These are phyloP conservation scores for Colletotrichum godetiae DNA, from an alignment of 2,329 filamentous ascomycete species.

Conservation along the genomic window DNA sequence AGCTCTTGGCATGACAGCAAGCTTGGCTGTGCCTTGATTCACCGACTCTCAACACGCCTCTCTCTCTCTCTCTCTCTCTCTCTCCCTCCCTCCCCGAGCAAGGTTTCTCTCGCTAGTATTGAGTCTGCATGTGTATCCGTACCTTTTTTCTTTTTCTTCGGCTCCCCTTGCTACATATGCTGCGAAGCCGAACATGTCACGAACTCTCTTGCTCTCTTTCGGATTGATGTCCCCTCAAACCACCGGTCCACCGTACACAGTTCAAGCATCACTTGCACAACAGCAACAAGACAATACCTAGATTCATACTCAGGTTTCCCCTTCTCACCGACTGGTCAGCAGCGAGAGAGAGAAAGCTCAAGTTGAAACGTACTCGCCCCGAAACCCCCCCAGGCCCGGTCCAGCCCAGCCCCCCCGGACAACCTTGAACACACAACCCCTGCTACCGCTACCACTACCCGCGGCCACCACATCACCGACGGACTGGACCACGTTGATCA, in stretches of 20 bases:
- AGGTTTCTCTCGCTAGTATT: not conserved
- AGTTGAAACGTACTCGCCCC: slow-evolving; percentile 31
- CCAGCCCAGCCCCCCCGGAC: slow-evolving; percentile 11
- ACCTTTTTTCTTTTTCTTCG: not conserved
- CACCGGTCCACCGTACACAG: not conserved
- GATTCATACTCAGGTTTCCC: no score
- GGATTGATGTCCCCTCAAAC: not conserved
- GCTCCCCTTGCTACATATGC: not conserved
- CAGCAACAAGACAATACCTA: not conserved
- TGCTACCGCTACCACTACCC: not conserved
- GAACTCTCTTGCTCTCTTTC: not conserved
- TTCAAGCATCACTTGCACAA: not conserved
- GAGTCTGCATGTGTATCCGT: no score
- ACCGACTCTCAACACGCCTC: not conserved
- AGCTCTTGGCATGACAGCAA: slow-evolving; percentile 34
- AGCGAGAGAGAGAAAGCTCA: slow-evolving; percentile 1
- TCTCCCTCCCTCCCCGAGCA: not conserved
- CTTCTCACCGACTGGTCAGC: not conserved
- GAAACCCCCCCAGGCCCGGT: slow-evolving; percentile 5
- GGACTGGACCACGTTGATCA: slow-evolving; percentile 12
- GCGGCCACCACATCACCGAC: not conserved
- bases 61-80: not conserved
- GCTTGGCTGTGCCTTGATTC: slow-evolving; percentile 33
- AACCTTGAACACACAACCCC: not conserved
- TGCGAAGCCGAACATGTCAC: not conserved